These are phyloP conservation scores for Xylaria hypoxylon DNA, from an alignment of 2,329 filamentous ascomycete genomes.

Conservation along the genomic window DNA sequence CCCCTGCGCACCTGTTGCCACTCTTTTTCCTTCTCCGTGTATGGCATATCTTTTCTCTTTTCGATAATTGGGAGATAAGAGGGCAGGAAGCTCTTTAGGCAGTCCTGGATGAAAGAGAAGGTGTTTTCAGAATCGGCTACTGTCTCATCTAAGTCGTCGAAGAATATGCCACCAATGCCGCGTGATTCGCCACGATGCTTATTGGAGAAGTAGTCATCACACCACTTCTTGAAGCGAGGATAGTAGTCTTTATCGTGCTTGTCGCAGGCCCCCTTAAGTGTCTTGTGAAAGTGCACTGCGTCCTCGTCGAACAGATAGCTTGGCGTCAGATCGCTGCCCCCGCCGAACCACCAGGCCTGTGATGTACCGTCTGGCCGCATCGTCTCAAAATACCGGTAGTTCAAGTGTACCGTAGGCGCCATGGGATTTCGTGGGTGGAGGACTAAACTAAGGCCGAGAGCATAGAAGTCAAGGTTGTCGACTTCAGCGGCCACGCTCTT, in stretches of 20 bases:
- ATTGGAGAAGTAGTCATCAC: slow-evolving; percentile 96
- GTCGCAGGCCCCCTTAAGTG: slow-evolving; percentile 92
- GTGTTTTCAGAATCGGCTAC: slow-evolving; percentile 89
- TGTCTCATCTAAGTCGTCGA: slow-evolving; percentile 91
- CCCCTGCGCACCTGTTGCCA: slow-evolving; percentile 97
- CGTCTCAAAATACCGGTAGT: slow-evolving; percentile 99
- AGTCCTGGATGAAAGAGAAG: slow-evolving; percentile 89
- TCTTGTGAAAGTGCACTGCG: slow-evolving; percentile 94
- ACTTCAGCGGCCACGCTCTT: slow-evolving; percentile 81
- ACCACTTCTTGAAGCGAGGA: slow-evolving; percentile 96
- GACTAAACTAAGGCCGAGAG: slow-evolving; percentile 91
- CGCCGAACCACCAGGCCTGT: slow-evolving; percentile 98
- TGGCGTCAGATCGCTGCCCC: slow-evolving; percentile 92
- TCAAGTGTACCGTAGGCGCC: slow-evolving; percentile 96
- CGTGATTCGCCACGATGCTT: slow-evolving; percentile 89
- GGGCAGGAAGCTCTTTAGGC: slow-evolving; percentile 87
- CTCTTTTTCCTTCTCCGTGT: slow-evolving; percentile 84
- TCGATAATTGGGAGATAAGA: slow-evolving; percentile 91
- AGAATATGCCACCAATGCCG: slow-evolving; percentile 96
- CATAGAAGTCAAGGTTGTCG: slow-evolving; percentile 91
- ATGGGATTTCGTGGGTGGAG: slow-evolving; percentile 95
- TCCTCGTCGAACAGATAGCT: slow-evolving; percentile 97
- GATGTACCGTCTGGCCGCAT: slow-evolving; percentile 82
- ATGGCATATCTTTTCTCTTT: slow-evolving; percentile 91
- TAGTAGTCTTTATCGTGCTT: slow-evolving; percentile 93